Conservation (phyloP, 2,329 filamentous ascomycete genomes). For the Cordyceps fumosorosea region DNA sequence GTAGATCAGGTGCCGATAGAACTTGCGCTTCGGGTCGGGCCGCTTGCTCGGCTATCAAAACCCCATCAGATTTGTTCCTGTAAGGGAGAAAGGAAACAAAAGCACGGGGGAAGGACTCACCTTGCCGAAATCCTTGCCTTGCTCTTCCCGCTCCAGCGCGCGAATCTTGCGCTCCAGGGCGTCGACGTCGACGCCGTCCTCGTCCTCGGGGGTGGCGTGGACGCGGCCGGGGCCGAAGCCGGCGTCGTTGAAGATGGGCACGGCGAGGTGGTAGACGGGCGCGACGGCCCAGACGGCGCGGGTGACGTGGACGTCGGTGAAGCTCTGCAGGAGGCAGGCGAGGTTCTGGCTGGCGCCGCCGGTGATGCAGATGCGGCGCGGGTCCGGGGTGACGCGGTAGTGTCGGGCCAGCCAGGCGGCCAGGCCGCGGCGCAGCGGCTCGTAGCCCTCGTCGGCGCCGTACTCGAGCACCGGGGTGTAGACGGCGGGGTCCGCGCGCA, state of each 20-base stretch:
- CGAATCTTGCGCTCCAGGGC: constrained; percentile 30
- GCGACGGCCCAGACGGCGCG: constrained; percentile 71
- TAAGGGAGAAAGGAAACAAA: background rate
- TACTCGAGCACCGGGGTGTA: constrained; percentile 66
- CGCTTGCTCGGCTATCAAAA: constrained; percentile 43
- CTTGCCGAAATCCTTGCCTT: constrained; percentile 8
- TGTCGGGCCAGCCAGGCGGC: constrained; percentile 63
- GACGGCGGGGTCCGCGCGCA: constrained; percentile 48
- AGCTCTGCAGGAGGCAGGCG: constrained; percentile 70
- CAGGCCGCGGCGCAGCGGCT: constrained; percentile 60
- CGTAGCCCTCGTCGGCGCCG: constrained; percentile 69
- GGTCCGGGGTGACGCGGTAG: constrained; percentile 42
- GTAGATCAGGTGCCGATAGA: constrained; percentile 85
- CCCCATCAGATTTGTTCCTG: background rate
- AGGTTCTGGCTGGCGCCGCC: constrained; percentile 82
- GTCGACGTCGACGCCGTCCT: constrained; percentile 66
- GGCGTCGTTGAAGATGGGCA: constrained; percentile 76
- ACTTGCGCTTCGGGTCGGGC: constrained; percentile 57
- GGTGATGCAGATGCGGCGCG: constrained; percentile 66
- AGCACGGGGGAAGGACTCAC: background rate
- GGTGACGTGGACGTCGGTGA: constrained; percentile 72
- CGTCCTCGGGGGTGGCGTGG: constrained; percentile 67
- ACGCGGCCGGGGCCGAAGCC: constrained; percentile 60
- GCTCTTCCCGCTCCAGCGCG: constrained; percentile 23
- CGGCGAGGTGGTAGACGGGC: constrained; percentile 79